Percentiles rank a stretch among this genome's conserved stretches.
phyloP scores from a whole-genome alignment of 2,329 filamentous ascomycete species.

The Fusarium luffae region DNA sequence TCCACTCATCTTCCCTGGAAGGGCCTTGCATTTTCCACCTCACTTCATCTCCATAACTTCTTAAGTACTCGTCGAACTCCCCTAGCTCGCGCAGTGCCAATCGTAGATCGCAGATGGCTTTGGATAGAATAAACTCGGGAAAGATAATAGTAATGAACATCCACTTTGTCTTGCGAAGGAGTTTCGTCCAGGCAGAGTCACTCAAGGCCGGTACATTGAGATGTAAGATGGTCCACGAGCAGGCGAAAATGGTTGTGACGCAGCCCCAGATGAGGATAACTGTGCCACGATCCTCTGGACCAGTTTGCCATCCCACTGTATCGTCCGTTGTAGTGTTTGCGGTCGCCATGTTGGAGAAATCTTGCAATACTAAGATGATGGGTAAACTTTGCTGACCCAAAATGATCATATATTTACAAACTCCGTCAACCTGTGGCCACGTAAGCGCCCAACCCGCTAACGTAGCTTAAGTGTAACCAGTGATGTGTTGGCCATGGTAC shows the following conservation, averaged over 20 bases:
- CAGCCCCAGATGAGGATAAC: background rate
- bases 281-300: fast-evolving
- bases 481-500: too few species aligned
- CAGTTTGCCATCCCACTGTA: background rate
- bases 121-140: background rate
- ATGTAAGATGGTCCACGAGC: background rate
- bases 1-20: too few species aligned
- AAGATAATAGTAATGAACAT: background rate
- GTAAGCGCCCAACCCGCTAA: too few species aligned
- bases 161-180: fast-evolving
- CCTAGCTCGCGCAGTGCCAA: fast-evolving
- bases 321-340: fast-evolving
- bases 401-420: too few species aligned
- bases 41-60: fast-evolving
- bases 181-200: background rate
- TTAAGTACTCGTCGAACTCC: fast-evolving
- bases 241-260: background rate
- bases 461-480: too few species aligned
- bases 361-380: too few species aligned
- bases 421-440: too few species aligned
- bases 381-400: too few species aligned
- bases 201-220: background rate
- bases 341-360: background rate
- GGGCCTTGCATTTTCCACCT: too few species aligned
- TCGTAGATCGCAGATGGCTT: background rate